Evolutionary conservation across 2,329 filamentous ascomycete species (phyloP), one percentile per base, ranked within the genome.

Genomic region (Aspergillus novofumigatus): DNA sequence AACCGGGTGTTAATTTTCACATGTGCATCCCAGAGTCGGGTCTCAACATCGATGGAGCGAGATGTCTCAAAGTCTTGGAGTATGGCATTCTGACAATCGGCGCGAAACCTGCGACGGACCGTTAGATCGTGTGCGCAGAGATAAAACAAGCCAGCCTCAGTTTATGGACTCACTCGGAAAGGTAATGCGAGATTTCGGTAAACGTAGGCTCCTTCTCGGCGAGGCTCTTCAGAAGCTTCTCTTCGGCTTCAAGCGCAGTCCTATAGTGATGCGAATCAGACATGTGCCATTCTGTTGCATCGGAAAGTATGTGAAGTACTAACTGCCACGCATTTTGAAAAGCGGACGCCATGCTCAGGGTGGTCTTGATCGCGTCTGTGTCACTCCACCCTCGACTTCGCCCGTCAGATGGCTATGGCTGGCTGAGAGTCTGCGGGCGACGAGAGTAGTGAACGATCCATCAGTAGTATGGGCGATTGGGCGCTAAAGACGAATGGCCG

Each of bases 21-120:
- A 74, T 97, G 93, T 53, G 85, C 83, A 59, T 85, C 80, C 93
- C 93, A 97, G 49, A 97, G 82, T 59, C 80, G 82, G 57, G 79
- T 75, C 72, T 96, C 91, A 53, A 88, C 82, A 56, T 85, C 81
- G 86, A 81, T 61, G 79, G 77, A 59, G 79, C 80, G 67, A 49
- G 74, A 70, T 51, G 69, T 63, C 59, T 75, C 70, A 55, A 75
- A 72, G 73, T 96, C 87, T 69, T 83, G 77, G 69, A 91, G 89
- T 58, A 93, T 86, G 56, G 86, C 83, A 62, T 83, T 81, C 69
- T 92, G 86, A 70, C 88, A 92, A 58, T 84, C 82, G 51, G 86
- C 77, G 63, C 91, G 90, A 72, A 89, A 86, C 64, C 87, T 90
- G 67, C 45, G 53, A 56, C 21, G 42, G 26, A 35, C 58, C 54